Base-by-base conservation (phyloP, 164 flowering plant genomes). In the Amborella trichopoda region DNA sequence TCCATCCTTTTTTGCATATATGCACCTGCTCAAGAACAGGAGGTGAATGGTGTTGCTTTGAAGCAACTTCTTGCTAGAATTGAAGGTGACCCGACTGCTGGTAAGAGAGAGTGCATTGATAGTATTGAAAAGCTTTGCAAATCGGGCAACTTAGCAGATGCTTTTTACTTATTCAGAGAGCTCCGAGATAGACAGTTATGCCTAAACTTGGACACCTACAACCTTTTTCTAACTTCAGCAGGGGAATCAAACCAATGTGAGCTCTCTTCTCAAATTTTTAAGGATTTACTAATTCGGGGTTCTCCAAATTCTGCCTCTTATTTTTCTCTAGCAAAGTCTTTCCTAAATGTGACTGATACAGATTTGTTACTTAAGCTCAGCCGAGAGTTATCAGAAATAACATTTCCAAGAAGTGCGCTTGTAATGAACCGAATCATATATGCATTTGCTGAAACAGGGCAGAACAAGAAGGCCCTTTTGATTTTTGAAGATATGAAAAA, bases 401-500 rank as follows among this genome's bases (percentile, higher is more conserved):
- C 63, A 25, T 63, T 55, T 57, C 75, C 80, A 1, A 54, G 62
- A 48, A 68, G 59, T 40, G 49, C 65, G 1, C 53, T 48, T 16
- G 61, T 76, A 42, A 16, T 84, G 11, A 87, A 87, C 63, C 65
- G 79, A 67, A 59, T 82, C 21, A 72, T 91, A 43, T 67, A 17
- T 64, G 83, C 78, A 25, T 78, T 91, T 68, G 71, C 67, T 21
- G 67, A 76, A 47, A 60, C 65, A 44, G 54, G 81, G 51, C 80
- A 76, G 61, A 41, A 52, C 37, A 83, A 78, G n/a, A 81, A 76
- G 53, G 83, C 94, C 23, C 51, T 91, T 43, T n/a, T 72, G 56
- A 69, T 91, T 39, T 83, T 76, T 64, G 65, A 71, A 49, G 65
- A 68, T 28, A 67, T 81, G 69, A 77, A 73, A 64, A 52, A 48